phyloP scores from a whole-genome alignment of 208 protist genomes.

The Leishmania major region DNA sequence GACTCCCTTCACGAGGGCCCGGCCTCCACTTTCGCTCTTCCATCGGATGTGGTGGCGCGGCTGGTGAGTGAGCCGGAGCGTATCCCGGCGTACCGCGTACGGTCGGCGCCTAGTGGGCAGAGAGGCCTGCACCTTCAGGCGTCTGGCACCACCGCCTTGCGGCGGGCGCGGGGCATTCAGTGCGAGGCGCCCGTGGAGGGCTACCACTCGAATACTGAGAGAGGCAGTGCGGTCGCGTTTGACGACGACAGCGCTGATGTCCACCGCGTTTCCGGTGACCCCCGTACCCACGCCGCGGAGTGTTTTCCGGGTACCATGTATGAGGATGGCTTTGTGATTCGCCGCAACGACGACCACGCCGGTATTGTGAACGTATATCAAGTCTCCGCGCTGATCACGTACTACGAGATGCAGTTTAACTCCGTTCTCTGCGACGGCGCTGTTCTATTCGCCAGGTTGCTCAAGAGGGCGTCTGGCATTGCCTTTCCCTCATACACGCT shows the following conservation, averaged over 20 bases:
- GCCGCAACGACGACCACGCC: conserved; percentile 35
- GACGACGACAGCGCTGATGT: background rate
- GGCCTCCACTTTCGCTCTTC: background rate
- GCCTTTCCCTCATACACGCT: conserved; percentile 71
- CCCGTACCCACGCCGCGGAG: background rate
- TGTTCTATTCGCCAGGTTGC: conserved; percentile 49
- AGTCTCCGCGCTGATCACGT: conserved; percentile 60
- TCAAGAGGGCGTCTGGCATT: conserved; percentile 51
- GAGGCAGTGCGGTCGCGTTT: background rate
- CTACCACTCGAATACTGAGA: background rate
- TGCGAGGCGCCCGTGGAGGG: conserved; percentile 16
- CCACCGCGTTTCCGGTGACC: background rate
- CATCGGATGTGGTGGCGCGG: background rate
- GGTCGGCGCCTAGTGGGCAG: conserved; percentile 2
- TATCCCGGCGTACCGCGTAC: background rate
- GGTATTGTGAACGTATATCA: conserved; percentile 68
- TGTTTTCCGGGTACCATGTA: conserved; percentile 6
- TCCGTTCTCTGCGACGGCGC: conserved; percentile 57
- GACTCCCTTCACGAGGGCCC: background rate
- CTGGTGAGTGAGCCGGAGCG: background rate
- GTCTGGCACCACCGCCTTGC: background rate
- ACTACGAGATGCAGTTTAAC: conserved; percentile 81
- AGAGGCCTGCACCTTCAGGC: conserved; percentile 3
- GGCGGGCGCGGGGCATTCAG: conserved; percentile 13
- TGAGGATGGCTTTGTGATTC: conserved; percentile 37